phyloP scores from a whole-genome alignment of 352 stramenopile genomes.

The Phytophthora cryptogea region DNA sequence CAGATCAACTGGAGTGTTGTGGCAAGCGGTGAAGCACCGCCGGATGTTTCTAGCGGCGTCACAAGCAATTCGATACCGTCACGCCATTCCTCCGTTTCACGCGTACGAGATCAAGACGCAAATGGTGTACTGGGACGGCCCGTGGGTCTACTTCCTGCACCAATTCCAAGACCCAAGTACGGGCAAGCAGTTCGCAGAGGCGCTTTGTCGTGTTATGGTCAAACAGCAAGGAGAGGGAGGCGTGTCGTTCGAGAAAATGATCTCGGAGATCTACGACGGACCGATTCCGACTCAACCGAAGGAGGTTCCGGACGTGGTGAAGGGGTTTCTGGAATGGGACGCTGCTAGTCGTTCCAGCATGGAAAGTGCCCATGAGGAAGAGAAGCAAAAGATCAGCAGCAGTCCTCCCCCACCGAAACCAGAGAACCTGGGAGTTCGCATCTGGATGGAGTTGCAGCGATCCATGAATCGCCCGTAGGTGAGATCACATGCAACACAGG shows the following conservation, averaged over 20 bases:
- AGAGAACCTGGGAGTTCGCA: constrained; percentile 27
- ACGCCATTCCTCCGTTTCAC: constrained; percentile 51
- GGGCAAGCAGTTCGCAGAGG: constrained; percentile 61
- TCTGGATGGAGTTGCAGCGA: constrained; percentile 43
- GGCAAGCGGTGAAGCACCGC: constrained; percentile 58
- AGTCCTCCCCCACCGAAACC: constrained; percentile 10
- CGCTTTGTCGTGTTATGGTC: constrained; percentile 40
- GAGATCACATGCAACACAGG: background rate
- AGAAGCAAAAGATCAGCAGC: constrained; percentile 10
- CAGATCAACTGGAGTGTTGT: constrained; percentile 51
- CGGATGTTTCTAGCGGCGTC: constrained; percentile 68
- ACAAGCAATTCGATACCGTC: constrained; percentile 61
- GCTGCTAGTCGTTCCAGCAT: constrained; percentile 40
- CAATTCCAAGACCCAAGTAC: constrained; percentile 57
- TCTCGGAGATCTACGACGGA: constrained; percentile 34
- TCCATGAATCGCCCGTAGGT: constrained; percentile 48
- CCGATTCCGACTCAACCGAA: constrained; percentile 19
- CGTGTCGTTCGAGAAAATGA: constrained; percentile 35
- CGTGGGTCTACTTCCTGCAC: constrained; percentile 68
- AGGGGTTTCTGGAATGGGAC: constrained; percentile 49
- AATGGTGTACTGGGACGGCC: constrained; percentile 54
- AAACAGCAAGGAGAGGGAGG: constrained; percentile 23
- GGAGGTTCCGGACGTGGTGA: constrained; percentile 42
- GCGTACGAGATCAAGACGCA: constrained; percentile 62
- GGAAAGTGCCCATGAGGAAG: constrained; percentile 26